phyloP scores from a whole-genome alignment of 768 basidiomycete genomes.

The Cantharellus cinnabarinus region DNA sequence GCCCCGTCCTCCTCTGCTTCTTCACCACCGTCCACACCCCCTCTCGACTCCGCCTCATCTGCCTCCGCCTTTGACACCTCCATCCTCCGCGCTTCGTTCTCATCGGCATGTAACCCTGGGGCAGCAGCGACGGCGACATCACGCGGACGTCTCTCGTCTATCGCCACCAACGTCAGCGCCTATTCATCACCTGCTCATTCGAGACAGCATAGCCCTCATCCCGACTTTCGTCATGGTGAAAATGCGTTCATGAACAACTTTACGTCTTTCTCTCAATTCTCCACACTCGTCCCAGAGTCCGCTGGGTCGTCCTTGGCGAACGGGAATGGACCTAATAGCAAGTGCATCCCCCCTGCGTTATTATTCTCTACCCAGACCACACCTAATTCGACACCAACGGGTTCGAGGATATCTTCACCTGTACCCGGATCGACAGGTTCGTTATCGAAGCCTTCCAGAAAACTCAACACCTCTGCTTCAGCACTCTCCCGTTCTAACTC shows the following conservation, averaged over 20 bases:
- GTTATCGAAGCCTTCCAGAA: too few species aligned
- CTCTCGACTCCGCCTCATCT: slow-evolving; percentile 15
- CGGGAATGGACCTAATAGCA: slow-evolving; percentile 4
- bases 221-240: slow-evolving; percentile 9
- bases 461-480: too few species aligned
- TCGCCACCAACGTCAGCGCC: background rate
- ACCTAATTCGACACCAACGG: background rate
- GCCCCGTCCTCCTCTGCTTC: slow-evolving; percentile 11
- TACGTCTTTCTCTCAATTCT: slow-evolving; percentile 47
- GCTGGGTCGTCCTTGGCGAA: slow-evolving; percentile 1
- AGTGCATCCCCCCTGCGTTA: slow-evolving; percentile 45
- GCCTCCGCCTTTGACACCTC: slow-evolving; percentile 16
- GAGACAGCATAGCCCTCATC: background rate
- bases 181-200: background rate
- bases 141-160: too few species aligned
- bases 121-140: background rate
- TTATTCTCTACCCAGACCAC: slow-evolving; percentile 25
- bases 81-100: slow-evolving; percentile 9
- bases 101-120: background rate
- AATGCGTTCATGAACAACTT: slow-evolving; percentile 42
- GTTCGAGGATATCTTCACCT: slow-evolving; percentile 4
- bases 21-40: slow-evolving; percentile 8
- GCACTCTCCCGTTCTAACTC: slow-evolving; percentile 15
- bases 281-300: slow-evolving; percentile 39
- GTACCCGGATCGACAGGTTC: background rate